Base-by-base conservation (phyloP, 192 early-diverging fungal genomes). In the Coemansia sp. region DNA sequence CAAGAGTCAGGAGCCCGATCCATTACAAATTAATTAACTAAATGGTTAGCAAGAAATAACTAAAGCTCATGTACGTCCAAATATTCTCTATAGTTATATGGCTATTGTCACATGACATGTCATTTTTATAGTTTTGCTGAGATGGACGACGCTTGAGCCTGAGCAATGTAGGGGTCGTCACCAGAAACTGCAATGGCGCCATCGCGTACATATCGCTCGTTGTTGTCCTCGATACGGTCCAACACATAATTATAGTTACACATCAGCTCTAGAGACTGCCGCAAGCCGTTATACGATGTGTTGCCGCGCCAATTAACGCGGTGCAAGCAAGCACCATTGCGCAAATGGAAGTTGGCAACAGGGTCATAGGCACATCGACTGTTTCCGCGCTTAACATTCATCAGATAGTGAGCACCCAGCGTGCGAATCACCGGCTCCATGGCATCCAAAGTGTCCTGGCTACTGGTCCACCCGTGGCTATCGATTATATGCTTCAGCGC, bases 341-440 rank as follows among this genome's bases (percentile, higher is more conserved):
- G 86, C 45, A 95, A 65, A 57, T 97, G 95, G 55, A 97, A 97
- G 70, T 97, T 96, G 18, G 91, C 93, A 54, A 97, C 94, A 0
- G 94, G 93, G 70, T 97, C 94, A 13, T 87, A 60, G 0, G 91
- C 93, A 20, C 80, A 53, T 30, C 68, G 61, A 6, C 82, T 67
- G 28, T 19, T 41, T 45, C 68, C 61, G 0, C 72, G 65, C 50
- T 80, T 76, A 7, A 37, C 42, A 23, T 60, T 60, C 6, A 66
- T 39, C 15, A 80, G 44, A 45, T 79, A 79, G 59, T 79, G 58
- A 3, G 76, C 76, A 14, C 69, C 69, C 30, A 79, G 58, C 6
- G 61, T 39, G 12, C 61, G 47, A 13, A 79, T 48, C 21, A 69
- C 62, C 0, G 76, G 76, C 36, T 72, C 69, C 76, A 79, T 71